A percentile compares a stretch with the other conserved stretches of the same genome.
These are phyloP conservation scores for Lathyrus oleraceus DNA, from an alignment of 306 rosid genomes.

Conservation along the genomic window DNA sequence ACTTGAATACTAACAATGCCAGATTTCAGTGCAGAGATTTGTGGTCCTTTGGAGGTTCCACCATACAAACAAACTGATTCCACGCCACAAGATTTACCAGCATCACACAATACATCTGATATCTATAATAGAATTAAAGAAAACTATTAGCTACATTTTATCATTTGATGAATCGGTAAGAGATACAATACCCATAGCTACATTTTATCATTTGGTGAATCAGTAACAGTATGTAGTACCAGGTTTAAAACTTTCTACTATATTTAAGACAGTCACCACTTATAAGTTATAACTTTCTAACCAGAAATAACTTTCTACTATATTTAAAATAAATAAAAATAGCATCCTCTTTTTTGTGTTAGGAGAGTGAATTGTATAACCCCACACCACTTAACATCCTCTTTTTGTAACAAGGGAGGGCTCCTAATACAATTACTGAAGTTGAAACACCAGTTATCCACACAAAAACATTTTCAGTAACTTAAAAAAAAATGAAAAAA, in stretches of 20 bases:
- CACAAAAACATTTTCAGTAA: background rate
- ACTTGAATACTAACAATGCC: slow-evolving; percentile 73
- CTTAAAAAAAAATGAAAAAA: background rate
- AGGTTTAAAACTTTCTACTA: background rate
- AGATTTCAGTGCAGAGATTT: slow-evolving; percentile 75
- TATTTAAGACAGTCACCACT: background rate
- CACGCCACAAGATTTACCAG: slow-evolving; percentile 82
- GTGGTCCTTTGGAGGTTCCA: slow-evolving; percentile 90
- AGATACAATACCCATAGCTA: slow-evolving; percentile 1
- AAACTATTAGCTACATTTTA: slow-evolving; percentile 22
- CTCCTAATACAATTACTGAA: background rate
- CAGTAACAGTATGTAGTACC: background rate
- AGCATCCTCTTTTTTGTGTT: background rate
- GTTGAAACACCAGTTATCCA: slow-evolving; percentile 8
- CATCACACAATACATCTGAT: slow-evolving; percentile 82
- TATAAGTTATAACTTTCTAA: too few species aligned
- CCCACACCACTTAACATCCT: background rate
- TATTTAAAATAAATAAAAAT: background rate
- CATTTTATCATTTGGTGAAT: slow-evolving; percentile 21
- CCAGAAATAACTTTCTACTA: background rate
- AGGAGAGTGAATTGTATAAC: background rate
- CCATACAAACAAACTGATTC: slow-evolving; percentile 79
- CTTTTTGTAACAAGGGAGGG: background rate
- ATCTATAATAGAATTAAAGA: slow-evolving; percentile 56
- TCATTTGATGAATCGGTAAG: slow-evolving; percentile 8